Evolutionary conservation across 352 stramenopile species (phyloP).

Genomic region (Pythium dissimile): DNA sequence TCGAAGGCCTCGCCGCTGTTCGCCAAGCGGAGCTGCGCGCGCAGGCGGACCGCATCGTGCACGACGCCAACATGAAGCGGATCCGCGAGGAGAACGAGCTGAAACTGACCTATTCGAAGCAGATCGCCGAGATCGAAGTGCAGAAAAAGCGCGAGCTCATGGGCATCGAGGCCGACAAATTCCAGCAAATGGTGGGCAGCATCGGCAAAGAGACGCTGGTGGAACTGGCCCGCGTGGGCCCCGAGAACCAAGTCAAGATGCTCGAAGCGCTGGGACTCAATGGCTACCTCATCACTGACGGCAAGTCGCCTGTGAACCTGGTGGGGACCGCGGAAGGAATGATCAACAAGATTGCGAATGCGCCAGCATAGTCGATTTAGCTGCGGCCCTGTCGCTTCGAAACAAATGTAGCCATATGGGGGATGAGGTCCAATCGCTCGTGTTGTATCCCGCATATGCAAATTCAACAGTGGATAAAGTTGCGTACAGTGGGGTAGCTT

Average conservation of each 20-base stretch:
- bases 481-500: not conserved
- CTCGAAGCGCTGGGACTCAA: slow-evolving; percentile 69
- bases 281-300: slow-evolving; percentile 82
- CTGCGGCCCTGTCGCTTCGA: not conserved
- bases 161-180: slow-evolving; percentile 74
- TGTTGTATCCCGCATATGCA: not conserved
- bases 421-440: not conserved
- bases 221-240: slow-evolving; percentile 61
- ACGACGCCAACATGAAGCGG: slow-evolving; percentile 51
- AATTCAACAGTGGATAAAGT: not conserved
- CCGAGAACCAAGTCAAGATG: slow-evolving; percentile 78
- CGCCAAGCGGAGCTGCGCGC: slow-evolving; percentile 64
- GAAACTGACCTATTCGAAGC: slow-evolving; percentile 47
- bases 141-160: slow-evolving; percentile 79
- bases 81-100: slow-evolving; percentile 64
- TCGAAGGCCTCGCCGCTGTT: slow-evolving; percentile 65
- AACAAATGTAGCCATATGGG: slow-evolving; percentile 18
- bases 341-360: slow-evolving; percentile 66
- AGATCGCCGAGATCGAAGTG: slow-evolving; percentile 65
- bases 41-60: slow-evolving; percentile 64
- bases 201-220: slow-evolving; percentile 76
- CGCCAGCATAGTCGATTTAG: not conserved
- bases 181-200: slow-evolving; percentile 76
- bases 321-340: slow-evolving; percentile 68
- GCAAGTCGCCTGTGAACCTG: slow-evolving; percentile 78